Base-by-base conservation (phyloP, 192 early-diverging fungal genomes). In the Thoreauomyces humboldtii region DNA sequence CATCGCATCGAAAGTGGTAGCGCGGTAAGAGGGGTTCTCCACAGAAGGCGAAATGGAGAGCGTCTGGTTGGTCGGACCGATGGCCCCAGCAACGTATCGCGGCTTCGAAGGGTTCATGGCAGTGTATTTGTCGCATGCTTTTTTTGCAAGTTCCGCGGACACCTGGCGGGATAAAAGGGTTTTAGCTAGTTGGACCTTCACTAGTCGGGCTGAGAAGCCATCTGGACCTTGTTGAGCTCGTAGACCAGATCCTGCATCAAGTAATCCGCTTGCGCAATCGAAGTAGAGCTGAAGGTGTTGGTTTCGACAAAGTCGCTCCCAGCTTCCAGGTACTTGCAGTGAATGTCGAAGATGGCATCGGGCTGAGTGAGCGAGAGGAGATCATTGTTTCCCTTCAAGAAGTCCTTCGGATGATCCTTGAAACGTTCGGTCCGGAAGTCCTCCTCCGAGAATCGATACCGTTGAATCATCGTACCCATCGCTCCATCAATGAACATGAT, bases 401-500 rank as follows among this genome's bases (percentile, higher is more conserved):
- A 77, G 69, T 95, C 92, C 65, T 93, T 91, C 11, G 75, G 64
- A 71, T 91, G 90, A 68, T 86, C 71, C 74, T 86, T 88, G 82
- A 92, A 98, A 56, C 90, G 82, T 45, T 91, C 85, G 32, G 87
- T 87, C 67, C 95, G 78, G 64, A 98, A 95, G 70, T 95, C 89
- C 9, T 79, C 82, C 73, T 98, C 95, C 19, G 81, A 76, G 14
- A 98, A 83, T 22, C 80, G 78, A 51, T 91, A 84, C 33, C 86
- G 76, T 68, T 98, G 95, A 67, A 98, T 89, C 75, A 77, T 77
- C 2, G 75, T 77, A 44, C 92, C 92, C 94, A 96, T 96, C n/a
- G 89, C 93, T 52, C 94, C 95, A 71, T 98, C 95, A 46, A 98
- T 85, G 79, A 90, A 94, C 89, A 98, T 92, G 76, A 98, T 95